Percentiles rank a stretch among this genome's conserved stretches.
phyloP scores from a whole-genome alignment of 176 grass and related monocot species.

The Aegilops tauschii region DNA sequence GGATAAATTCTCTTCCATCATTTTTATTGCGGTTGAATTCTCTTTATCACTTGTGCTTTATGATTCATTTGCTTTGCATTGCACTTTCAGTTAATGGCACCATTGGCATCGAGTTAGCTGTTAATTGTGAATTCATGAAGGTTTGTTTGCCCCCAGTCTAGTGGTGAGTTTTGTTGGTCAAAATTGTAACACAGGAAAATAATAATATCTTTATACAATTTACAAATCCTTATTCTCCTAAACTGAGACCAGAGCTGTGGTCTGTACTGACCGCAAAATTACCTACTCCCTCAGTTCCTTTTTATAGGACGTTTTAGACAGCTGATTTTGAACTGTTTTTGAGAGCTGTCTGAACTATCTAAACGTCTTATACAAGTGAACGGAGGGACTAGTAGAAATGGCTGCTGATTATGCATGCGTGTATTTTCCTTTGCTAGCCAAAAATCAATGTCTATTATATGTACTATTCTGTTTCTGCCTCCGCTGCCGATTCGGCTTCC shows the following conservation, averaged over 20 bases:
- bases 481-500: not conserved
- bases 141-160: slow-evolving; percentile 32
- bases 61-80: not conserved
- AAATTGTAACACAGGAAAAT: slow-evolving; percentile 23
- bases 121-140: slow-evolving; percentile 23
- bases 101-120: slow-evolving; percentile 11
- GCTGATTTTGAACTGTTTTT: too few relatives aligned
- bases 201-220: slow-evolving; percentile 4
- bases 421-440: slow-evolving; percentile 11
- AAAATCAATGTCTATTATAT: slow-evolving; percentile 21
- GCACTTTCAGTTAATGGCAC: slow-evolving; percentile 36
- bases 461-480: slow-evolving; percentile 18
- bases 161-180: slow-evolving; percentile 40
- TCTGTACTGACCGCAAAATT: slow-evolving; percentile 8
- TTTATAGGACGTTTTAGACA: too few relatives aligned
- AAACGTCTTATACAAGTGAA: too few relatives aligned
- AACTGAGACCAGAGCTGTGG: slow-evolving; percentile 23
- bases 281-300: not conserved
- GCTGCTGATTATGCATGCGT: slow-evolving; percentile 30
- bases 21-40: not conserved
- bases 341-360: too few relatives aligned
- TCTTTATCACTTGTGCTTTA: not conserved
- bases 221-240: slow-evolving; percentile 26
- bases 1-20: not conserved
- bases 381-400: not conserved